A percentile compares a stretch with the other conserved stretches of the same genome.
Conservation (phyloP, 305 asterid species). For the Solanum chacoense region DNA sequence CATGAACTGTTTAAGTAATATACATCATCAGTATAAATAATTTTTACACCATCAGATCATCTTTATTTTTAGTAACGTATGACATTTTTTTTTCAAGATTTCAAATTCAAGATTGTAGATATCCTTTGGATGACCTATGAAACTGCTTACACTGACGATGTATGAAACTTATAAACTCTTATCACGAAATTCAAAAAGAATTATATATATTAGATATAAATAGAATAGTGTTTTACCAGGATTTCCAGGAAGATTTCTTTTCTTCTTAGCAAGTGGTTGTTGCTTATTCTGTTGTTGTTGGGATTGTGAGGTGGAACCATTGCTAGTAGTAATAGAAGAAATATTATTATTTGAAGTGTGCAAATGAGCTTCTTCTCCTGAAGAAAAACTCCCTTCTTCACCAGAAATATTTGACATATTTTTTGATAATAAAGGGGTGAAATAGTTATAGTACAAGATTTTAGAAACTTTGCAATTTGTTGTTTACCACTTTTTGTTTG, state of each 20-base stretch:
- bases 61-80: not conserved
- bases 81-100: not conserved
- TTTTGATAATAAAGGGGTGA: not conserved
- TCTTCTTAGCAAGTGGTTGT: slow-evolving; percentile 36
- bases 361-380: slow-evolving; percentile 41
- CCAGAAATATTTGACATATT: slow-evolving; percentile 69
- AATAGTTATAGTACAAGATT: not conserved
- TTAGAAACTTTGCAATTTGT: not conserved
- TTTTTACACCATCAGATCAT: not conserved
- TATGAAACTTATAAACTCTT: not conserved
- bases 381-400: slow-evolving; percentile 81
- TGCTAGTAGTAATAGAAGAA: slow-evolving; percentile 20
- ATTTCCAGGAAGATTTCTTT: slow-evolving; percentile 66
- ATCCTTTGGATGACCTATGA: not conserved
- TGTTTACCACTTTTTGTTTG: slow-evolving; percentile 1
- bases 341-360: slow-evolving; percentile 5
- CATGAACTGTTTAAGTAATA: not conserved
- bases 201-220: too few species aligned
- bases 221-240: slow-evolving; percentile 31
- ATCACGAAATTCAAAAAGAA: not conserved
- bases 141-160: not conserved
- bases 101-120: not conserved
- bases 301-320: slow-evolving; percentile 43
- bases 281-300: slow-evolving; percentile 17
- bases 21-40: not conserved